Base-by-base conservation (phyloP, 306 rosid species). In the apple (Malus domestica) region DNA sequence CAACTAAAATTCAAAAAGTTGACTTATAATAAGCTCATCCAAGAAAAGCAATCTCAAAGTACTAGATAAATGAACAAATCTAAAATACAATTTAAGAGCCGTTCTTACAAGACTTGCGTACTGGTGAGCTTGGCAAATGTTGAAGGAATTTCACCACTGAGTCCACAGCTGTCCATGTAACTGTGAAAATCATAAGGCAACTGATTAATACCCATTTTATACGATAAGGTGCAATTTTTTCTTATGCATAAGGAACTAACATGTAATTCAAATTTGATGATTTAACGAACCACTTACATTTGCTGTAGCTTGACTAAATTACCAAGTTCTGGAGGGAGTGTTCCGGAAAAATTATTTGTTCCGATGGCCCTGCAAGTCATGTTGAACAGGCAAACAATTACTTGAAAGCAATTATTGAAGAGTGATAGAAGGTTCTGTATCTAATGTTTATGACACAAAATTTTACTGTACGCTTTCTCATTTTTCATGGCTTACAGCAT, bases 251-350 rank as follows among this genome's bases (percentile, higher is more conserved):
- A 58, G 22, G 27, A 20, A 22, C 1, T 61, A 61, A 61, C n/a
- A 32, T 16, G 4, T 29, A 4, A 66, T 66, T 32, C 49, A 46
- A 46, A 52, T 45, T 14, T 12, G 2, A 23, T 46, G 38, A 71
- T 18, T 33, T 52, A 58, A 8, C 2, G 10, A 70, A 4, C 73
- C 23, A 76, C 84, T 71, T 76, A 81, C 84, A 76, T 2, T 30
- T 8, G 0, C 61, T 55, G 10, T 8, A 81, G 84, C 20, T 81
- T 71, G 42, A 18, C 62, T 23, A 81, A 65, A 30, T 76, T 71
- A 38, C 80, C 84, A 66, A 81, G 61, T 72, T 81, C 84, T 27
- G 74, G 67, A 30, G 84, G 84, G 18, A 76, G 64, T 23, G 69
- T 52, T 27, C 80, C 80, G 12, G 84, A 76, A 70, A 76, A 81